Evolutionary conservation across 2,329 filamentous ascomycete species (phyloP).

Genomic region (Apiospora arundinis): DNA sequence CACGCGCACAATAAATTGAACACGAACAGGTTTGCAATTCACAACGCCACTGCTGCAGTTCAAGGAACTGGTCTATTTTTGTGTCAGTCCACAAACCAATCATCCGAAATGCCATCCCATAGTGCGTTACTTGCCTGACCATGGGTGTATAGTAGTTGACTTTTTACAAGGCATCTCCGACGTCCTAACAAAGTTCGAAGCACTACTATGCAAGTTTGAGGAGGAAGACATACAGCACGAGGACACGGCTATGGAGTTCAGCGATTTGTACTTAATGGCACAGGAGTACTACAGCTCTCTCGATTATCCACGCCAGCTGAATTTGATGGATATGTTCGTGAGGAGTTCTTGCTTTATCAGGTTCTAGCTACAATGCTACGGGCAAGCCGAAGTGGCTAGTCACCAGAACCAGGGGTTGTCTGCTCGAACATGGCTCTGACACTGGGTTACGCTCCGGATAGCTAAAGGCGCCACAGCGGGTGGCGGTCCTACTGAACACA

Average conservation of each 20-base stretch:
- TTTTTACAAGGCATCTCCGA: background rate
- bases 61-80: background rate
- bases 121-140: background rate
- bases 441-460: background rate
- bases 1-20: background rate
- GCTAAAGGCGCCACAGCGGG: background rate
- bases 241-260: conserved; percentile 1
- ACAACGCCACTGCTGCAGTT: background rate
- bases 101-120: background rate
- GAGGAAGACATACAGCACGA: no score
- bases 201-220: background rate
- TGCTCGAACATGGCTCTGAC: background rate
- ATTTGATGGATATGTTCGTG: background rate
- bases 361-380: background rate
- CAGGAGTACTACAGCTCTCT: conserved; percentile 1
- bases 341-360: conserved; percentile 1
- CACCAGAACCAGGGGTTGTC: conserved; percentile 1
- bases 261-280: background rate
- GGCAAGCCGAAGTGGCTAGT: background rate
- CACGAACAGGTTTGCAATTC: background rate
- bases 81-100: background rate
- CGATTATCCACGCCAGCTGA: background rate
- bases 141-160: background rate
- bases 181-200: conserved; percentile 1
- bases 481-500: background rate